Conservation (phyloP, 139 green algal species). For the Chlorella sp. region DNA sequence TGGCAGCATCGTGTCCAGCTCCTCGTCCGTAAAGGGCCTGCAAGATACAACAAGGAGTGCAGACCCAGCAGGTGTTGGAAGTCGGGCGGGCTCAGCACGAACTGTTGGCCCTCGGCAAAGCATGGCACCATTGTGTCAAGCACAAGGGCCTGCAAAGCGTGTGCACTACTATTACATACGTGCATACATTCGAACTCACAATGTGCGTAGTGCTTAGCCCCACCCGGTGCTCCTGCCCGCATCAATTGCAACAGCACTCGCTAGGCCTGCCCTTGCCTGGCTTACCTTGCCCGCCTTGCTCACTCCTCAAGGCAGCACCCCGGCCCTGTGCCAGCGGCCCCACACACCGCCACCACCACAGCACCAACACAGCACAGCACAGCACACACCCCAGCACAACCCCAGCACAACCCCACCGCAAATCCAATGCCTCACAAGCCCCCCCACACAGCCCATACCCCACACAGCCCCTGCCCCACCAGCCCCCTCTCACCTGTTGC, state of each 20-base stretch:
- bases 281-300: too few relatives aligned
- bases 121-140: not conserved
- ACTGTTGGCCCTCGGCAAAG: not conserved
- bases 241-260: too few relatives aligned
- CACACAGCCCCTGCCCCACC: not conserved
- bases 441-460: not conserved
- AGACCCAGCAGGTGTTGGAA: not conserved
- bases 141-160: too few relatives aligned
- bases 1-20: conserved; percentile 96
- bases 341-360: not conserved
- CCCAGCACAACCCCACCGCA: not conserved
- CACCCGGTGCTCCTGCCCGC: too few relatives aligned
- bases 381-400: too few relatives aligned
- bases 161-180: too few relatives aligned
- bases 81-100: not conserved
- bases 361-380: not conserved
- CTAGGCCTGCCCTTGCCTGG: too few relatives aligned
- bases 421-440: too few relatives aligned
- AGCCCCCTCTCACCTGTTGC: conserved; percentile 73
- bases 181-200: too few relatives aligned
- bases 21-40: conserved; percentile 85
- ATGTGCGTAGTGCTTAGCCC: too few relatives aligned
- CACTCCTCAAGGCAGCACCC: too few relatives aligned
- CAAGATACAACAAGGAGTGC: not conserved
- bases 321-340: too few relatives aligned